Percentiles rank a stretch among this genome's conserved stretches.
phyloP scores from a whole-genome alignment of 305 asterid species.

The Fraxinus angustifolia region DNA sequence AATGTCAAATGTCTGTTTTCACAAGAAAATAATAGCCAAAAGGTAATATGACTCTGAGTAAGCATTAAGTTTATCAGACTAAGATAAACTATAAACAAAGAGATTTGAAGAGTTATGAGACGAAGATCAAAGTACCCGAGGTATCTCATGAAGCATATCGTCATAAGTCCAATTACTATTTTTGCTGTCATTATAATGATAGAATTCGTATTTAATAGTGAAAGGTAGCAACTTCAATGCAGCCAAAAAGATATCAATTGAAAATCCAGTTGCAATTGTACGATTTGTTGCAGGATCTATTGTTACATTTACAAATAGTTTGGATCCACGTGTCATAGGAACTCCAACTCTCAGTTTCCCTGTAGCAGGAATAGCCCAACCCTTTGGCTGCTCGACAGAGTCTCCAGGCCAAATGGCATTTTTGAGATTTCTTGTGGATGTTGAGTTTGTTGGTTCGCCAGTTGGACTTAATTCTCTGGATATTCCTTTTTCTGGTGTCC shows the following conservation, averaged over 20 bases:
- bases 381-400: conserved; percentile 36
- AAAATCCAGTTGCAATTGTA: conserved; percentile 38
- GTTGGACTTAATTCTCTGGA: conserved; percentile 13
- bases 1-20: conserved; percentile 36
- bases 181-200: conserved; percentile 16
- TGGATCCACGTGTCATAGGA: conserved; percentile 41
- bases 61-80: background rate
- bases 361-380: conserved; percentile 43
- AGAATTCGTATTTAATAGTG: conserved; percentile 24
- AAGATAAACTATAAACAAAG: background rate
- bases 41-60: background rate
- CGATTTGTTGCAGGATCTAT: conserved; percentile 21
- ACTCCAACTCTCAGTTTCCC: conserved; percentile 47
- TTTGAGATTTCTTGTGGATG: conserved; percentile 28
- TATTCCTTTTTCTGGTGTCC: conserved; percentile 49
- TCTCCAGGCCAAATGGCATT: conserved; percentile 62
- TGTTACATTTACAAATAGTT: conserved; percentile 29
- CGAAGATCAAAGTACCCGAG: conserved; percentile 28
- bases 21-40: background rate
- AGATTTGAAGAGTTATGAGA: background rate
- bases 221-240: conserved; percentile 30
- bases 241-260: conserved; percentile 48
- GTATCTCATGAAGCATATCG: conserved; percentile 33
- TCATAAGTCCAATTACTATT: conserved; percentile 26
- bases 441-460: conserved; percentile 23